Evolutionary conservation across 148 eudicot species (phyloP).

Genomic region (Nepenthes mirabilis): DNA sequence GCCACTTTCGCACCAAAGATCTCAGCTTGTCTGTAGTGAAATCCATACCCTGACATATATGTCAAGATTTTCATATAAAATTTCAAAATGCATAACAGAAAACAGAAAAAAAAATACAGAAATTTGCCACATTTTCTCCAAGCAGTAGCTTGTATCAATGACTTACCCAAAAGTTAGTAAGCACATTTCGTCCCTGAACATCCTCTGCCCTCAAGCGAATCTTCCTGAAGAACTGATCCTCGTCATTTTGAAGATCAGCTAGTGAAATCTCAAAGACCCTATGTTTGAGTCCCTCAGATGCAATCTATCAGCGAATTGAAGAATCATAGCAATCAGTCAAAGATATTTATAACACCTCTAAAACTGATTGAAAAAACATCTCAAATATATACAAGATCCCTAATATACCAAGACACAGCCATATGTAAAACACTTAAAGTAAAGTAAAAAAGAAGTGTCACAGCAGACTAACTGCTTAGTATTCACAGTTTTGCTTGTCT

Average conservation of each 20-base stretch:
- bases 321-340: not conserved
- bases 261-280: constrained; percentile 10
- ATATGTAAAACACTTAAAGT: no score
- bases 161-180: constrained; percentile 19
- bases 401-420: not conserved
- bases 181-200: constrained; percentile 16
- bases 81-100: not conserved
- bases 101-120: not conserved
- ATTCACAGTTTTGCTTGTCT: no score
- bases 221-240: constrained; percentile 19
- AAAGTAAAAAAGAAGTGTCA: no score
- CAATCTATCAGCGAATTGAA: constrained; percentile 4
- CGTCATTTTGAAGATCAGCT: constrained; percentile 12
- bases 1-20: constrained; percentile 21
- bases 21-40: constrained; percentile 23
- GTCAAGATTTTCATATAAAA: not conserved
- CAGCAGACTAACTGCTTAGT: no score
- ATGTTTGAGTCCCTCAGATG: constrained; percentile 13
- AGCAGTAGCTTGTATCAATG: not conserved
- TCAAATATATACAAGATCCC: not conserved
- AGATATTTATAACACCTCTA: not conserved
- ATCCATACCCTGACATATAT: constrained; percentile 14
- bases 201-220: constrained; percentile 19
- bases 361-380: not conserved
- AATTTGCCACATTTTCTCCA: not conserved